phyloP scores from a whole-genome alignment of 148 eudicot species.

The Rhododendron simsii region DNA sequence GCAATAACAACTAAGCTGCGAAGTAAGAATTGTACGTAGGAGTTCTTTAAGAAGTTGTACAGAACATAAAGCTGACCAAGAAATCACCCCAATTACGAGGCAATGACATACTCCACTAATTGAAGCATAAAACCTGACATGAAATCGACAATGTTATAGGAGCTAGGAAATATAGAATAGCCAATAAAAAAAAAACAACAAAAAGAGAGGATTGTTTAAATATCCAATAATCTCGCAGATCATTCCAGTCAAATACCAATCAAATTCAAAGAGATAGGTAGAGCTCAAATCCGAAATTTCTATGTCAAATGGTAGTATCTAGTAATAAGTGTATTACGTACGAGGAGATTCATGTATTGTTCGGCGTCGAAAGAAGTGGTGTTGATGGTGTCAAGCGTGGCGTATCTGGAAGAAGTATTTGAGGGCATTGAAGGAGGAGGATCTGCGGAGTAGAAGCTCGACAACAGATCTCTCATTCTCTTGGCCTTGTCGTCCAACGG shows the following conservation, averaged over 20 bases:
- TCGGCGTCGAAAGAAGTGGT: conserved; percentile 80
- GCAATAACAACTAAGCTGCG: neutral
- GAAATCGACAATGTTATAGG: neutral
- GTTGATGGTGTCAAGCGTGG: conserved; percentile 87
- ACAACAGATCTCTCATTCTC: conserved; percentile 92
- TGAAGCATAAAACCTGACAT: neutral
- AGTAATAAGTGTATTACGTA: conserved; percentile 15
- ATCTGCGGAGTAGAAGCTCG: conserved; percentile 91
- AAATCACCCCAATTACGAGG: neutral
- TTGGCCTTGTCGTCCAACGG: conserved; percentile 88
- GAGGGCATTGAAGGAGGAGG: conserved; percentile 33
- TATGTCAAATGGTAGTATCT: neutral
- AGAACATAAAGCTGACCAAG: neutral
- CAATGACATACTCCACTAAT: neutral
- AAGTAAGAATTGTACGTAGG: neutral
- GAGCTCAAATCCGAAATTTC: neutral
- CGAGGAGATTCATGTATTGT: conserved; percentile 91
- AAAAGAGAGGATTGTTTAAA: neutral
- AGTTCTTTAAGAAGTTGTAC: neutral
- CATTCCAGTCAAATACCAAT: neutral
- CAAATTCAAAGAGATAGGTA: neutral
- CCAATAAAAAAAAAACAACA: neutral
- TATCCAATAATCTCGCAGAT: neutral
- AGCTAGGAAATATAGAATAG: neutral
- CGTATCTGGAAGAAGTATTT: conserved; percentile 58